Percentiles rank a stretch among this genome's conserved stretches.
Conservation (phyloP, 139 green algal species). For the Protoeuglena noctilucae region DNA sequence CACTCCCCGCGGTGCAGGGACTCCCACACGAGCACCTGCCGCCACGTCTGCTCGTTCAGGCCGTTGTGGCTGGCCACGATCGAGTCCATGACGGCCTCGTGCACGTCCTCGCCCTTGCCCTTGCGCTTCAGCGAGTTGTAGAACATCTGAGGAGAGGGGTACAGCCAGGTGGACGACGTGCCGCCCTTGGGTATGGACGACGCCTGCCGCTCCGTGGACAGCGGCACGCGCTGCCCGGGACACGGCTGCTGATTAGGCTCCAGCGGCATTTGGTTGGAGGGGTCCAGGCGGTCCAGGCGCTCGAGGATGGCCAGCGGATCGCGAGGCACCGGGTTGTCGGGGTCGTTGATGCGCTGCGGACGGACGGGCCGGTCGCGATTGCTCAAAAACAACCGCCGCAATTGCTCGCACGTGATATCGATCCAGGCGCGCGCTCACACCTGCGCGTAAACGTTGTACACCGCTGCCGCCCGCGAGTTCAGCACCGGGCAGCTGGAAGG, state of each 20-base stretch:
- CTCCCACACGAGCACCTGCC: constrained; percentile 64
- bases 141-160: constrained; percentile 93
- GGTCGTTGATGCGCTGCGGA: background rate
- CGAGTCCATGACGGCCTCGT: constrained; percentile 72
- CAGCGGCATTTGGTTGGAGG: constrained; percentile 80
- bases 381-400: no score
- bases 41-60: constrained; percentile 93
- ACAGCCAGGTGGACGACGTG: constrained; percentile 64
- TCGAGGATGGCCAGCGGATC: constrained; percentile 15
- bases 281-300: constrained; percentile 38
- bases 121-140: constrained; percentile 90
- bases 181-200: constrained; percentile 84
- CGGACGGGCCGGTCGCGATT: no score
- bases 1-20: constrained; percentile 55
- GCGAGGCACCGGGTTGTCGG: background rate
- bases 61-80: constrained; percentile 76
- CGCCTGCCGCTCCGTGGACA: constrained; percentile 47
- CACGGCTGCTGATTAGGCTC: constrained; percentile 72
- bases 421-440: no score
- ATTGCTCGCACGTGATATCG: no score
- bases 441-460: no score
- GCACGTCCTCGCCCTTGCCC: constrained; percentile 77
- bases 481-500: no score
- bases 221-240: constrained; percentile 51
- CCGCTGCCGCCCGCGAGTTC: no score